Percentiles rank a stretch among this genome's conserved stretches.
phyloP scores from a whole-genome alignment of 495 filamentous ascomycete species.

The Rhypophila decipiens region DNA sequence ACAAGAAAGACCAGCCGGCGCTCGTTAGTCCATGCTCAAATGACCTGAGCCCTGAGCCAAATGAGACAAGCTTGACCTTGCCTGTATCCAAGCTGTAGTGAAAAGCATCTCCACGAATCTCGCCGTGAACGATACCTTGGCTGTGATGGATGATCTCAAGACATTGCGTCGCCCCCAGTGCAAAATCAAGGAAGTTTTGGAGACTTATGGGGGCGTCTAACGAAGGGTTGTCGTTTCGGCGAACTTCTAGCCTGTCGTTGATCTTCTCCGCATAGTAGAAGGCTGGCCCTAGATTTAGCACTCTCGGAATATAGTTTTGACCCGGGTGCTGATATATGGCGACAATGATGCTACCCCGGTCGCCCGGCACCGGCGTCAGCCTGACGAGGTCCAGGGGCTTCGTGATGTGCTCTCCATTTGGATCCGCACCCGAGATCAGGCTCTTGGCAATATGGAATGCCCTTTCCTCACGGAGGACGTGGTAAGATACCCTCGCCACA shows the following conservation, averaged over 20 bases:
- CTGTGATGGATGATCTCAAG: constrained; percentile 82
- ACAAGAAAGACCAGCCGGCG: constrained; percentile 75
- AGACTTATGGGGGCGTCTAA: constrained; percentile 59
- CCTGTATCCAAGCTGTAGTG: constrained; percentile 65
- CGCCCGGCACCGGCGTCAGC: constrained; percentile 56
- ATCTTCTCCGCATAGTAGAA: constrained; percentile 52
- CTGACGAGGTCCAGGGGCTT: constrained; percentile 67
- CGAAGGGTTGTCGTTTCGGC: constrained; percentile 25
- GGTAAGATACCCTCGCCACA: constrained; percentile 71
- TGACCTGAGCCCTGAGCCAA: constrained; percentile 74
- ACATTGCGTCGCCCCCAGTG: constrained; percentile 77
- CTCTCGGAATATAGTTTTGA: constrained; percentile 59
- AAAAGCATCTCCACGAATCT: constrained; percentile 82
- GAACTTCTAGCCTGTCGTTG: constrained; percentile 40
- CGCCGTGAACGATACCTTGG: constrained; percentile 75
- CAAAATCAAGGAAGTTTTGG: constrained; percentile 75
- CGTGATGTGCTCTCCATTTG: constrained; percentile 65
- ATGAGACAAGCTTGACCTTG: constrained; percentile 70
- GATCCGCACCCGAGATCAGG: constrained; percentile 64
- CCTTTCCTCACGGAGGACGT: constrained; percentile 73
- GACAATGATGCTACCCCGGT: constrained; percentile 59
- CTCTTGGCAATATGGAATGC: constrained; percentile 73
- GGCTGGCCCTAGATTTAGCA: constrained; percentile 72
- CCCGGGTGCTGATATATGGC: constrained; percentile 77
- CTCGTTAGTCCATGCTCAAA: constrained; percentile 84